Percentiles rank a stretch among this genome's conserved stretches.
Conservation (phyloP, 2,329 filamentous ascomycete species). For the Trichoderma simmonsii region DNA sequence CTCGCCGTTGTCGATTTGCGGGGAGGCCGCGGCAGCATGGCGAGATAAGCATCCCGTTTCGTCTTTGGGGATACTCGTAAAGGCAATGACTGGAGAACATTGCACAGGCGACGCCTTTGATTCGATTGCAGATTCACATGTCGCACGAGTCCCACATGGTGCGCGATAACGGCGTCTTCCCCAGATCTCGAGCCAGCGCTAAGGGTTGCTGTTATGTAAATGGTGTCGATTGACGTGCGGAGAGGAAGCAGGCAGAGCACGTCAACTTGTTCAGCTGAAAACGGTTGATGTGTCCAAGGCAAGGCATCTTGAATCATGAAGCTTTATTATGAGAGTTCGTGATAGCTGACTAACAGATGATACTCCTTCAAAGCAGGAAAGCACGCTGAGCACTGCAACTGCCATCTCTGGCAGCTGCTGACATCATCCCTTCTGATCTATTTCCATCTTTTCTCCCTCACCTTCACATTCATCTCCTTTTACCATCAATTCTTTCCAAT, state of each 20-base stretch:
- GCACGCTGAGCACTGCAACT: background rate
- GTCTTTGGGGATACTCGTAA: background rate
- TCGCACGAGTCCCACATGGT: constrained; percentile 1
- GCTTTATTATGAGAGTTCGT: background rate
- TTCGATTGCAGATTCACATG: background rate
- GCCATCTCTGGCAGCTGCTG: background rate
- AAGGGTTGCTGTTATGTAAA: constrained; percentile 14
- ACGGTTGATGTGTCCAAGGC: background rate
- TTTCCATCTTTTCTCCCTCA: background rate
- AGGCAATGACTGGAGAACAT: background rate
- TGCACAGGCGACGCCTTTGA: background rate
- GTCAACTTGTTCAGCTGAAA: background rate
- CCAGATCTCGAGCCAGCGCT: constrained; percentile 6
- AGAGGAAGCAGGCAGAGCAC: background rate
- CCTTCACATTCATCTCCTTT: background rate
- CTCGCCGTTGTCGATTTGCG: background rate
- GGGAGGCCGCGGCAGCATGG: background rate
- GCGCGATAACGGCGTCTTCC: constrained; percentile 13
- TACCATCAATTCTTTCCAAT: background rate
- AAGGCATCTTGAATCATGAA: background rate
- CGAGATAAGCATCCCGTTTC: constrained; percentile 11
- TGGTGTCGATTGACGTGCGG: background rate
- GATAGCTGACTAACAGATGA: background rate
- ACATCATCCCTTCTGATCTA: background rate
- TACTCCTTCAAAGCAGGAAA: background rate